Percentiles rank a stretch among this genome's conserved stretches.
Conservation (phyloP, 1,139 yeast species). For the Blastobotrys capitulatus region DNA sequence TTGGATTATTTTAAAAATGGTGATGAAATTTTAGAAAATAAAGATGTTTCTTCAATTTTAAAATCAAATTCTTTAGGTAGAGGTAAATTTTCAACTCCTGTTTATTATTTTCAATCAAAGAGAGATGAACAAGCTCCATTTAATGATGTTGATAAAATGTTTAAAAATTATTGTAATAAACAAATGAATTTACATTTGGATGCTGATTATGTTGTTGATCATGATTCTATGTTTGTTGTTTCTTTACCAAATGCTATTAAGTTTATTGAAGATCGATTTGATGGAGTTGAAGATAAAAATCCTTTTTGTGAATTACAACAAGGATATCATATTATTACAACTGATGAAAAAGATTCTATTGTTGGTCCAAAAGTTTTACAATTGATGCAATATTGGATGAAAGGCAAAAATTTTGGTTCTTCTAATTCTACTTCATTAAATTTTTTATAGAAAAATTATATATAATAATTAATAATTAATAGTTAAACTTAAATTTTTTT, state of each 20-base stretch:
- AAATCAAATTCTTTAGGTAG: slow-evolving; percentile 20
- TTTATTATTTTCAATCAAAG: slow-evolving; percentile 2
- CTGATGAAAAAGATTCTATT: not conserved
- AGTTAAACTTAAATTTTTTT: too few relatives aligned
- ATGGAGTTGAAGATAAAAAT: not conserved
- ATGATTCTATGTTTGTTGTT: not conserved
- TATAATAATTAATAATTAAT: too few relatives aligned
- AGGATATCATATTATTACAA: not conserved
- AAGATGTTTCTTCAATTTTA: slow-evolving; percentile 13
- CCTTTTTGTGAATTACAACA: not conserved
- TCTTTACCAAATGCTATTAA: not conserved
- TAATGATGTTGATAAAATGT: slow-evolving; percentile 5
- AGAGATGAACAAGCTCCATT: slow-evolving; percentile 4
- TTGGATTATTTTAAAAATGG: not conserved
- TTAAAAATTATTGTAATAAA: slow-evolving; percentile 24
- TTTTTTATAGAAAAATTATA: too few relatives aligned
- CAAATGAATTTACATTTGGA: slow-evolving; percentile 25
- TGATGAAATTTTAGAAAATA: slow-evolving; percentile 15
- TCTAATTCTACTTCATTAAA: too few relatives aligned
- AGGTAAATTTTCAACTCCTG: slow-evolving; percentile 18
- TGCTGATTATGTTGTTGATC: slow-evolving; percentile 15
- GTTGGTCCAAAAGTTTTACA: not conserved
- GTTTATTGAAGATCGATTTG: not conserved
- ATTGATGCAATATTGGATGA: not conserved
- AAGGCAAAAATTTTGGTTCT: not conserved